A percentile compares a stretch with the other conserved stretches of the same genome.
phyloP scores from a whole-genome alignment of 257 asterid species.

The Penstemon eatonii region DNA sequence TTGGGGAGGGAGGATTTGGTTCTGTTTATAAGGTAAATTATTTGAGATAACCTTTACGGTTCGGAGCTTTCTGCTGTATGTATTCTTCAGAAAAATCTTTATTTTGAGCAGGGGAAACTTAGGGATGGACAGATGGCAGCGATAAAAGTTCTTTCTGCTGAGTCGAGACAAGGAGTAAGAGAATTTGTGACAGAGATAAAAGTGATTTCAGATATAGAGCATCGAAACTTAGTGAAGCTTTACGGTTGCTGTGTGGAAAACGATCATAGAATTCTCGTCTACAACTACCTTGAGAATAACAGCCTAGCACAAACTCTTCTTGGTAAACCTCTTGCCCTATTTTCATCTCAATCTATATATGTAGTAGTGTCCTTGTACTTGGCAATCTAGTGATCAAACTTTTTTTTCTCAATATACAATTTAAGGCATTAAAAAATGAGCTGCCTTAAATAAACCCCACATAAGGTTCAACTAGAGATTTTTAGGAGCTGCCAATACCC shows the following conservation, averaged over 20 bases:
- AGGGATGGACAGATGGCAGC: slow-evolving; percentile 83
- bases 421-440: too few relatives aligned
- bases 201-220: slow-evolving; percentile 82
- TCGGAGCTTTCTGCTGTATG: slow-evolving; percentile 16
- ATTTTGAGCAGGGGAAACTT: slow-evolving; percentile 66
- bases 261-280: slow-evolving; percentile 78
- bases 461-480: too few relatives aligned
- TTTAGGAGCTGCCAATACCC: too few relatives aligned
- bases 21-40: slow-evolving; percentile 73
- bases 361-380: slow-evolving; percentile 7
- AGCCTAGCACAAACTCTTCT: slow-evolving; percentile 86
- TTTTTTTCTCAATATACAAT: not conserved
- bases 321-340: slow-evolving; percentile 45
- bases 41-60: not conserved
- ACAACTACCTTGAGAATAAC: slow-evolving; percentile 89
- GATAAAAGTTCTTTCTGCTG: slow-evolving; percentile 76
- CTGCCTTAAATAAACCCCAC: too few relatives aligned
- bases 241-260: slow-evolving; percentile 91
- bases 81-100: slow-evolving; percentile 10
- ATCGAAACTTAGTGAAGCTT: slow-evolving; percentile 82
- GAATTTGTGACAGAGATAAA: slow-evolving; percentile 91
- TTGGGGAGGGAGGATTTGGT: slow-evolving; percentile 99
- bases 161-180: slow-evolving; percentile 78
- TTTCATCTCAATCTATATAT: slow-evolving; percentile 14
- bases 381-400: not conserved